Percentiles rank a stretch among this genome's conserved stretches.
Conservation (phyloP, 768 basidiomycete genomes). For the Suillus americanus region DNA sequence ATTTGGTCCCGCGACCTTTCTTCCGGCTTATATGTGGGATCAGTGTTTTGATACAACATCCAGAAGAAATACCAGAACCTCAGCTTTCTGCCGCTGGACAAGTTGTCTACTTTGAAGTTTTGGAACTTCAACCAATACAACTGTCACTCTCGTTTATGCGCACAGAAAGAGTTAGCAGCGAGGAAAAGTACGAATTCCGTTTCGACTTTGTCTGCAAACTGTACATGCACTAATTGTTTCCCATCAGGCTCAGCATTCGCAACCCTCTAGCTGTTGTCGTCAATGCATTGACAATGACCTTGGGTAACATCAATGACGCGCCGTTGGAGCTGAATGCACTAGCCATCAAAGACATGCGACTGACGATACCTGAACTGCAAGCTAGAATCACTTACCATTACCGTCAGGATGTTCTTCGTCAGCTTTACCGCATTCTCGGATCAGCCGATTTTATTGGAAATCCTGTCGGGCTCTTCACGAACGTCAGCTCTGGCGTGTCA, state of each 20-base stretch:
- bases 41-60: constrained; percentile 73
- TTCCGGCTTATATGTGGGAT: not conserved
- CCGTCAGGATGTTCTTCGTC: constrained; percentile 87
- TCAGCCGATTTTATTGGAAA: constrained; percentile 97
- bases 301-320: constrained; percentile 96
- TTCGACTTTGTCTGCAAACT: not conserved
- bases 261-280: constrained; percentile 93
- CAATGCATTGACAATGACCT: constrained; percentile 93
- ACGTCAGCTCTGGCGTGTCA: constrained; percentile 95
- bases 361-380: constrained; percentile 82
- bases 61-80: constrained; percentile 73
- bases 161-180: constrained; percentile 89
- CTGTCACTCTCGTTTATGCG: constrained; percentile 96
- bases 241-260: constrained; percentile 63
- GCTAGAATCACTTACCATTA: constrained; percentile 89
- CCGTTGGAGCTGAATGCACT: constrained; percentile 93
- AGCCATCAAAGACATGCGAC: constrained; percentile 90
- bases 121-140: constrained; percentile 92
- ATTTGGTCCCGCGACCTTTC: not conserved
- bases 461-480: constrained; percentile 96
- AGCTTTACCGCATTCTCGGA: constrained; percentile 95
- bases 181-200: constrained; percentile 73
- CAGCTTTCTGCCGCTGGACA: constrained; percentile 60
- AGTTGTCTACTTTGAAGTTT: constrained; percentile 92
- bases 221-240: constrained; percentile 8